Base-by-base conservation (phyloP, 371 early-diverging fungal species). In the Syncephalastrum racemosum region DNA sequence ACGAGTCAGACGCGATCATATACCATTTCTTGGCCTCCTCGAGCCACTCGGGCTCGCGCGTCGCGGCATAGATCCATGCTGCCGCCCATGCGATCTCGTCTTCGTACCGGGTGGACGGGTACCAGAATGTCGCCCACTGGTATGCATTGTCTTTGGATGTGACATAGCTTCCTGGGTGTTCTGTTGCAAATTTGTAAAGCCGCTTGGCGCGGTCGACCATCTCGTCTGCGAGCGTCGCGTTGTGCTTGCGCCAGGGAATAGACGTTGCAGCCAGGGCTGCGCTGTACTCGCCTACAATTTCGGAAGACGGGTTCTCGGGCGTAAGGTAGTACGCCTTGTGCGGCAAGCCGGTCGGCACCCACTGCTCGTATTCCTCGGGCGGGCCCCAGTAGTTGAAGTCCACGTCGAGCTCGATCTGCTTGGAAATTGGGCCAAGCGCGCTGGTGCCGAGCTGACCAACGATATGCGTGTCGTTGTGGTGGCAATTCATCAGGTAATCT, bases 331-430 rank as follows among this genome's bases (percentile, higher is more conserved):
- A 71, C 0, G 81, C 80, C 27, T 66, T 64, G 55, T 80, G 81
- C 8, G 73, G 73, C 2, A 73, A 39, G 16, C 77, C 77, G 1
- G 67, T 66, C 1, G 82, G 82, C 0, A 80, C 81, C 76, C 84
- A 78, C 63, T 73, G 58, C 48, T 76, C 76, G 39, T 79, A 83
- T 57, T 80, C 80, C 62, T 83, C 84, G 14, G 84, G 82, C 36
- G 84, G 82, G 2, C 81, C 82, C 71, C 73, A 81, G 48, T 83
- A 83, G 43, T 77, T 77, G 56, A 83, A 83, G 46, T 83, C 84
- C 2, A 81, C 75, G 46, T 81, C 84, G 46, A 75, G 50, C 53
- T 68, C 79, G 4, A 75, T 66, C 40, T 57, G 59, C 50, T 78
- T 78, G 10, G 75, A 75, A 24, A 72, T 71, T 8, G 73, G 75